Base-by-base conservation (phyloP, 306 rosid species). In the Malus sylvestris region DNA sequence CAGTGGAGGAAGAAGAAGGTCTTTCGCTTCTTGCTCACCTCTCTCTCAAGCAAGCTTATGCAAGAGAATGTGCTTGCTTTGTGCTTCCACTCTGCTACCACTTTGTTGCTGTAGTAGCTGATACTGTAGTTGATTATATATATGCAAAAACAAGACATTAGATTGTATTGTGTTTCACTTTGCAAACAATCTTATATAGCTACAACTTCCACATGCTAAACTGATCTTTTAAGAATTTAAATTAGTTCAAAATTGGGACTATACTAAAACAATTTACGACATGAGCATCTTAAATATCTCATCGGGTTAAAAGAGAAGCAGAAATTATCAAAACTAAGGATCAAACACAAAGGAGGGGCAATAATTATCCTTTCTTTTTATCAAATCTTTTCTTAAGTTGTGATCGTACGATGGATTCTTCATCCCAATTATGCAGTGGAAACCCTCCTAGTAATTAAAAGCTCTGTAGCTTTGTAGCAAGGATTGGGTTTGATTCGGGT, bases 21-120 rank as follows among this genome's bases (percentile, higher is more conserved):
- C 81, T 90, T 90, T 51, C 88, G 80, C 86, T 89, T 88, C 85
- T 91, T 89, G 4, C 42, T 13, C 0, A 32, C 73, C 77, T 91
- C 98, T 4, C 84, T 90, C 68, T 88, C 95, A 0, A 91, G 91
- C 35, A 83, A 88, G 81, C 91, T 85, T 12, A 88, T 88, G 70
- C 99, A 91, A 29, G 97, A 90, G 89, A 95, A 95, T 4, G 92
- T 96, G 25, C 99, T 95, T 1, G 88, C 87, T 89, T 95, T 92
- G 2, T 80, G 89, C 81, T 95, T 95, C 40, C 91, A 91, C 3
- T 93, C 98, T 1, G 86, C 90, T 0, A 80, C 89, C 0, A 83
- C 84, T 30, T 30, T 30, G 0, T 29, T 29, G 80, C 68, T 0
- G 78, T 58, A 0, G 82, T 67, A 0, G 82, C 71, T 0, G 75